Conservation (phyloP, 2,329 filamentous ascomycete species). For the Xylaria sp. region DNA sequence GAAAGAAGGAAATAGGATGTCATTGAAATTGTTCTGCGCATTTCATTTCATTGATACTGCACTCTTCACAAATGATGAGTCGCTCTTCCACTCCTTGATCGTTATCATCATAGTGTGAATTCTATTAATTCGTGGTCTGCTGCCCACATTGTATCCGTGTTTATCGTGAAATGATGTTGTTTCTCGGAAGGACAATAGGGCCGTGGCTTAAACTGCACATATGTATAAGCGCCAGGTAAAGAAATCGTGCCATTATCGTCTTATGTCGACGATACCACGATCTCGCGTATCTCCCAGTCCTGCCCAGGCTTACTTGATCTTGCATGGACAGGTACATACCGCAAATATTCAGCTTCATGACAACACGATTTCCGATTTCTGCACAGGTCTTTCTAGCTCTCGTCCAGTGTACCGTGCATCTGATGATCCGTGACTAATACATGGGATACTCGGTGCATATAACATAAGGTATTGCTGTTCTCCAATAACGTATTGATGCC, state of each 20-base stretch:
- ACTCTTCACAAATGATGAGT: not conserved
- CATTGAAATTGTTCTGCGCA: not conserved
- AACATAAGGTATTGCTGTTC: too few species aligned
- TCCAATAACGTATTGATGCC: not conserved
- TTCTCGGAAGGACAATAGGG: not conserved
- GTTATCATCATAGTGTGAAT: not conserved
- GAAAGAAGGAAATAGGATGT: not conserved
- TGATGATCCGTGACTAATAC: not conserved
- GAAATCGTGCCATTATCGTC: conserved; percentile 30
- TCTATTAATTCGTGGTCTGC: not conserved
- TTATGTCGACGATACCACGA: conserved; percentile 26
- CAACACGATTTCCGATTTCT: not conserved
- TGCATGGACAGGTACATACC: conserved; percentile 21
- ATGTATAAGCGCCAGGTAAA: conserved; percentile 18
- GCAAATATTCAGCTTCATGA: not conserved
- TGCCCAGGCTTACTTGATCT: not conserved
- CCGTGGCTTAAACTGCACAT: not conserved
- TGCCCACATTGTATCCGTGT: not conserved
- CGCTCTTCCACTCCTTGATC: conserved; percentile 8
- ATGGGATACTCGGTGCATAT: too few species aligned
- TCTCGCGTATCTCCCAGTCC: conserved; percentile 22
- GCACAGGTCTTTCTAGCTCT: too few species aligned
- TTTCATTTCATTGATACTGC: not conserved
- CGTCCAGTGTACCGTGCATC: not conserved
- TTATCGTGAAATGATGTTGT: conserved; percentile 8